These are phyloP conservation scores for Exophiala alcalophila DNA, from an alignment of 2,329 filamentous ascomycete genomes.

Conservation along the genomic window DNA sequence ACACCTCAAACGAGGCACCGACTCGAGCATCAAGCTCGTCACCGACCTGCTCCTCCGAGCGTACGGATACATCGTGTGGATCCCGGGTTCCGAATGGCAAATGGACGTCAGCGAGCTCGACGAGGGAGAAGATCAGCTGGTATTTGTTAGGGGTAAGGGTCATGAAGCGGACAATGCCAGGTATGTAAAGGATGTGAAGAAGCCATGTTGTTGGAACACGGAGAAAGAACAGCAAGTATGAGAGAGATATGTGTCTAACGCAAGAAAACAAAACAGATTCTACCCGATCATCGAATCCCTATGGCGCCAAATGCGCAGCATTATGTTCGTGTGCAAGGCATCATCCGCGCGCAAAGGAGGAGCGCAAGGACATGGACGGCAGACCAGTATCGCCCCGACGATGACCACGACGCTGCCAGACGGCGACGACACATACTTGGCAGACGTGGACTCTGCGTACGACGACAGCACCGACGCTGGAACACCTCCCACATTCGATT, in stretches of 20 bases:
- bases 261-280: slow-evolving; percentile 15
- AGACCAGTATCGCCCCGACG: not conserved
- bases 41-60: slow-evolving; percentile 16
- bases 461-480: not conserved
- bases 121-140: slow-evolving; percentile 17
- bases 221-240: too few species aligned
- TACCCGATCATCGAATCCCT: slow-evolving; percentile 16
- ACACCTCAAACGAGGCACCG: slow-evolving; percentile 14
- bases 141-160: slow-evolving; percentile 13
- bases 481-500: too few species aligned
- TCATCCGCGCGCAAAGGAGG: slow-evolving; percentile 1
- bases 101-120: slow-evolving; percentile 15
- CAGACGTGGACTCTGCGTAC: not conserved
- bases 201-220: not conserved
- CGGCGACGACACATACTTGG: slow-evolving; percentile 8
- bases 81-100: slow-evolving; percentile 15
- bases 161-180: slow-evolving; percentile 8
- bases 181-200: slow-evolving; percentile 8
- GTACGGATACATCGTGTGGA: slow-evolving; percentile 23
- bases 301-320: slow-evolving; percentile 25
- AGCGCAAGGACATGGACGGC: not conserved
- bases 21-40: slow-evolving; percentile 7
- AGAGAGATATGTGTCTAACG: too few species aligned
- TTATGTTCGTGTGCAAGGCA: too few species aligned
- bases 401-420: too few species aligned